phyloP scores from a whole-genome alignment of 352 stramenopile species.

The Thalassiosira exigua region DNA sequence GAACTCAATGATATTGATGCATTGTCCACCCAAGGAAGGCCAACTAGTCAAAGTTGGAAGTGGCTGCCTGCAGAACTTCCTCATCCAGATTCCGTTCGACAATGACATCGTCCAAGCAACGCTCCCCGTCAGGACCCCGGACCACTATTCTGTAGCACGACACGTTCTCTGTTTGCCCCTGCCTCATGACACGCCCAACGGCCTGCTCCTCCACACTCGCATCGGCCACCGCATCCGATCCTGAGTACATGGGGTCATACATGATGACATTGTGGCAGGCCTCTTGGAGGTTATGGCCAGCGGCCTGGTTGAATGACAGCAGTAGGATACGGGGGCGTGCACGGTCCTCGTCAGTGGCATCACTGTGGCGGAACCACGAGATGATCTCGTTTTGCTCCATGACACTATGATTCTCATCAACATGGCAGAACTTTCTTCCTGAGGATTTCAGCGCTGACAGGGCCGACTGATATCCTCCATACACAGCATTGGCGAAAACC shows the following conservation, averaged over 20 bases:
- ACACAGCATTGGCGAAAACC: slow-evolving; percentile 55
- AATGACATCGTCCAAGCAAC: slow-evolving; percentile 50
- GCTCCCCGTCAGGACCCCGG: slow-evolving; percentile 41
- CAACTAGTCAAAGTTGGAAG: slow-evolving; percentile 60
- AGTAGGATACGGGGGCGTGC: slow-evolving; percentile 53
- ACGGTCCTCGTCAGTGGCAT: slow-evolving; percentile 59
- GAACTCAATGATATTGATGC: too few relatives aligned
- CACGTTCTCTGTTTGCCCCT: slow-evolving; percentile 53
- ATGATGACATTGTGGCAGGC: slow-evolving; percentile 63
- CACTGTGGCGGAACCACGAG: slow-evolving; percentile 52
- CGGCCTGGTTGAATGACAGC: slow-evolving; percentile 56
- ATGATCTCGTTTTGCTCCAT: slow-evolving; percentile 60
- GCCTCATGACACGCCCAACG: slow-evolving; percentile 55
- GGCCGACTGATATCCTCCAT: slow-evolving; percentile 47
- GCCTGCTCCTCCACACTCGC: slow-evolving; percentile 55
- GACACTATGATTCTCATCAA: slow-evolving; percentile 51
- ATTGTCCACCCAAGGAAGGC: too few relatives aligned
- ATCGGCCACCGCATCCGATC: slow-evolving; percentile 52
- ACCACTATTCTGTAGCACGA: slow-evolving; percentile 51
- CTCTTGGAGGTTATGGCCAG: slow-evolving; percentile 58
- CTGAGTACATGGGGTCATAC: slow-evolving; percentile 57
- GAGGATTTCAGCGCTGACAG: slow-evolving; percentile 40
- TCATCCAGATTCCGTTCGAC: slow-evolving; percentile 54
- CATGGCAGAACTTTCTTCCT: slow-evolving; percentile 39
- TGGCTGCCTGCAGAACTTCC: slow-evolving; percentile 39